Conservation (phyloP, 371 early-diverging fungal species). For the Mortierella sp. region DNA sequence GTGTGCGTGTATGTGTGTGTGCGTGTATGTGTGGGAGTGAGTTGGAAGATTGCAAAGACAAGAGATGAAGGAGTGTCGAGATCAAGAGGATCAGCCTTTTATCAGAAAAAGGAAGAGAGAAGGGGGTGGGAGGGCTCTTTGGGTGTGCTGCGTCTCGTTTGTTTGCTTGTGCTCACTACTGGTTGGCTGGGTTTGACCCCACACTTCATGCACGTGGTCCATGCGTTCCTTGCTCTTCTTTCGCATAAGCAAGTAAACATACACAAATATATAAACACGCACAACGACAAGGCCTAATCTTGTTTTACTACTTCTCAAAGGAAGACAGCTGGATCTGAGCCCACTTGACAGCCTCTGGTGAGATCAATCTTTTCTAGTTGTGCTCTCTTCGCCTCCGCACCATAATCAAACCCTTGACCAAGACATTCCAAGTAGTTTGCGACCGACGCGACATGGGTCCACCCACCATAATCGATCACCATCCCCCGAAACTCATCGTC, state of each 20-base stretch:
- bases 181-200: conserved; percentile 13
- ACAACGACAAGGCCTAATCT: too few relatives aligned
- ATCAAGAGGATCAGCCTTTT: neutral
- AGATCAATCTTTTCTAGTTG: conserved; percentile 2
- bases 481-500: conserved; percentile 3
- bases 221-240: neutral
- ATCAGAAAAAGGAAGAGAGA: neutral
- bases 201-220: conserved; percentile 7
- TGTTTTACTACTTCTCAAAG: too few relatives aligned
- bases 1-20: neutral
- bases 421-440: conserved; percentile 19
- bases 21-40: neutral
- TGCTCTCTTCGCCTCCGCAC: neutral
- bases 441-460: conserved; percentile 8
- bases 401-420: conserved; percentile 5
- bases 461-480: conserved; percentile 15
- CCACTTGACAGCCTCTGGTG: neutral
- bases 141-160: neutral
- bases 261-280: too few relatives aligned
- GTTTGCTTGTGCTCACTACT: too few relatives aligned
- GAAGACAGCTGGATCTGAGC: too few relatives aligned
- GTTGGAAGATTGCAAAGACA: neutral
- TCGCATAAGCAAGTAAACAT: neutral
- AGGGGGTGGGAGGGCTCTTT: conserved; percentile 3
- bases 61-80: neutral